These are phyloP conservation scores for Brachypodium distachyon DNA, from an alignment of 202 grass and related monocot genomes.

Conservation along the genomic window DNA sequence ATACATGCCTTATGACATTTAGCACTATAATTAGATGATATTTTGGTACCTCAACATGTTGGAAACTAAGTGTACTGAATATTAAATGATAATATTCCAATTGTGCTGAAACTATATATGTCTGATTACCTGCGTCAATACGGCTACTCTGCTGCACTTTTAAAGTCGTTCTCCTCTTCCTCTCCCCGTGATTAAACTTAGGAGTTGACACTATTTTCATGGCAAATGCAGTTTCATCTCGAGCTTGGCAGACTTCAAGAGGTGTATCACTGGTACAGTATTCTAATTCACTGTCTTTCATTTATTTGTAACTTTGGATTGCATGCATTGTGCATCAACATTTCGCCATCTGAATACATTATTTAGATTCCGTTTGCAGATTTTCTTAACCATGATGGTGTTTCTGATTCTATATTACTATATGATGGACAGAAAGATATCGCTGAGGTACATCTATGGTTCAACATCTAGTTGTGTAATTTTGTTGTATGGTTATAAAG, in stretches of 20 bases:
- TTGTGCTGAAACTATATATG: not conserved
- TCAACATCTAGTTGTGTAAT: not conserved
- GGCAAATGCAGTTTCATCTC: constrained; percentile 61
- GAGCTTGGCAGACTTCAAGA: constrained; percentile 57
- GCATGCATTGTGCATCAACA: not conserved
- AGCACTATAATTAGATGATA: not conserved
- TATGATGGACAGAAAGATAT: constrained; percentile 48
- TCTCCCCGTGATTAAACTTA: not conserved
- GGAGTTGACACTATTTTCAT: constrained; percentile 1
- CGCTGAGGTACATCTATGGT: constrained; percentile 52
- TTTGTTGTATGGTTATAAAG: not conserved
- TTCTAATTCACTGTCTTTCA: constrained; percentile 8
- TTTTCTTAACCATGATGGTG: constrained; percentile 76
- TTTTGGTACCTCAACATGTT: not conserved
- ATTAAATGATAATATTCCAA: not conserved
- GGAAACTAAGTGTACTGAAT: not conserved
- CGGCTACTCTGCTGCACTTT: not conserved
- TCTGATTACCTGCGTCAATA: not conserved
- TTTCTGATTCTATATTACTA: constrained; percentile 42
- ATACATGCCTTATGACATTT: not conserved
- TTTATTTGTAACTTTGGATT: constrained; percentile 2
- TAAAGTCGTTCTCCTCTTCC: not conserved
- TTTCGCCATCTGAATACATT: constrained; percentile 18
- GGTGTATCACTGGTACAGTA: constrained; percentile 68
- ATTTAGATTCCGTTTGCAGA: constrained; percentile 95